Evolutionary conservation across 176 grass and related monocot genomes (phyloP), one percentile per base, ranked within the genome.

Genomic region (Elaeis guineensis): DNA sequence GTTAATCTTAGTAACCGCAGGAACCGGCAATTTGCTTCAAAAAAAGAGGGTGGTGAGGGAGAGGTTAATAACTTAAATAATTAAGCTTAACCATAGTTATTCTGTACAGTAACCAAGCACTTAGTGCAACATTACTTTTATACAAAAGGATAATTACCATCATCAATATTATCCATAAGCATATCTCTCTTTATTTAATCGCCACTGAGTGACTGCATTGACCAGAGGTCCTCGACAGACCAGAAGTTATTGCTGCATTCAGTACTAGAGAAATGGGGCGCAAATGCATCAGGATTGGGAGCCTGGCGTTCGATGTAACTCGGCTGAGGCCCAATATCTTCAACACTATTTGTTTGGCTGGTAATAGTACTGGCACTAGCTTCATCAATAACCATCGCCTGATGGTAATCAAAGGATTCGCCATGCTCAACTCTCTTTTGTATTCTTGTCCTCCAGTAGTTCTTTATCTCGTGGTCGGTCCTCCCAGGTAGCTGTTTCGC

Each of bases 391-490:
- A 19, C 50, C 62, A 54, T 11, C 26, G 29, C 16, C 21, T 32
- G 26, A 21, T 48, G 61, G 60, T 17, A 21, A 16, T 23, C 19
- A 25, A 7, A 24, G 3, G 4, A 61, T n/a, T 77, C 63, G 1
- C 72, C 6, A 19, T 56, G 54, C 14, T 59, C 59, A 18, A 11
- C 55, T 1, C 72, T 76, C 82, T 67, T 85, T 62, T 88, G 84
- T 70, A 94, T 68, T 81, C 81, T 72, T 50, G 89, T 94, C 71
- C 89, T 75, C 89, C 89, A 88, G 70, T 88, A 89, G 80, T 94
- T 94, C 67, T 94, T 94, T 73, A 94, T 78, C 64, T 94, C 89
- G 77, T 94, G 89, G 63, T 94, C 89, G 4, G 89, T 94, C 18
- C 89, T 64, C 15, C 84, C 89, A 1, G 89, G 89, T 21, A 94